phyloP scores from a whole-genome alignment of 352 stramenopile species.

The Phytophthora citrophthora region DNA sequence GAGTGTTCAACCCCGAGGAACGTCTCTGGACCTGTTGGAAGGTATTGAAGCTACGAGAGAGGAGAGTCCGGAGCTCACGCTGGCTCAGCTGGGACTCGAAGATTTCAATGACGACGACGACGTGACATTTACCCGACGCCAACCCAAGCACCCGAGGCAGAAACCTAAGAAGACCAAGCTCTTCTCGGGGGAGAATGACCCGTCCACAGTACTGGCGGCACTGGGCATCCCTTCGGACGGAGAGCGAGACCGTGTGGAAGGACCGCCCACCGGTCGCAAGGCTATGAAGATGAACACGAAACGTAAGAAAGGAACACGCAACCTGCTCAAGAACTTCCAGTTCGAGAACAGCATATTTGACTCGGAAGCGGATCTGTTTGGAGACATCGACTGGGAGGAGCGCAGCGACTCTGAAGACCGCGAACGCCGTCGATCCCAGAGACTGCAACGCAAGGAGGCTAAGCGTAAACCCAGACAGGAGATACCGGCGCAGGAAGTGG shows the following conservation, averaged over 20 bases:
- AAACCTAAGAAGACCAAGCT: slow-evolving; percentile 53
- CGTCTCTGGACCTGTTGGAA: slow-evolving; percentile 26
- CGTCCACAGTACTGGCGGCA: slow-evolving; percentile 38
- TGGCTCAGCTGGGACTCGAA: slow-evolving; percentile 61
- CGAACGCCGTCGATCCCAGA: slow-evolving; percentile 70
- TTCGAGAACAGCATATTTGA: slow-evolving; percentile 90
- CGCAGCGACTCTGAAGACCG: slow-evolving; percentile 54
- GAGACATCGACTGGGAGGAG: slow-evolving; percentile 79
- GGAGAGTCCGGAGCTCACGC: slow-evolving; percentile 37
- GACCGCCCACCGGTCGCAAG: slow-evolving; percentile 41
- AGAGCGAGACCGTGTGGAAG: slow-evolving; percentile 14
- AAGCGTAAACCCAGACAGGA: slow-evolving; percentile 46
- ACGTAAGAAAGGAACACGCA: slow-evolving; percentile 78
- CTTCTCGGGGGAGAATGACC: slow-evolving; percentile 36
- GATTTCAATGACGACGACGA: slow-evolving; percentile 34
- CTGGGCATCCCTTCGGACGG: slow-evolving; percentile 37
- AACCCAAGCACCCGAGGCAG: slow-evolving; percentile 42
- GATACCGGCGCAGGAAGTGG: slow-evolving; percentile 69
- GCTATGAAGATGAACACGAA: slow-evolving; percentile 68
- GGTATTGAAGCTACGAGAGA: slow-evolving; percentile 34
- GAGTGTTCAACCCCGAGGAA: not conserved
- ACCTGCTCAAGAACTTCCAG: slow-evolving; percentile 81
- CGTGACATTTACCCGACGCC: slow-evolving; percentile 36
- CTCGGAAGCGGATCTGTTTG: slow-evolving; percentile 67
- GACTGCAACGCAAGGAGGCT: slow-evolving; percentile 58